phyloP scores from a whole-genome alignment of 495 filamentous ascomycete species.

The Hyphodiscus hymeniophilus region DNA sequence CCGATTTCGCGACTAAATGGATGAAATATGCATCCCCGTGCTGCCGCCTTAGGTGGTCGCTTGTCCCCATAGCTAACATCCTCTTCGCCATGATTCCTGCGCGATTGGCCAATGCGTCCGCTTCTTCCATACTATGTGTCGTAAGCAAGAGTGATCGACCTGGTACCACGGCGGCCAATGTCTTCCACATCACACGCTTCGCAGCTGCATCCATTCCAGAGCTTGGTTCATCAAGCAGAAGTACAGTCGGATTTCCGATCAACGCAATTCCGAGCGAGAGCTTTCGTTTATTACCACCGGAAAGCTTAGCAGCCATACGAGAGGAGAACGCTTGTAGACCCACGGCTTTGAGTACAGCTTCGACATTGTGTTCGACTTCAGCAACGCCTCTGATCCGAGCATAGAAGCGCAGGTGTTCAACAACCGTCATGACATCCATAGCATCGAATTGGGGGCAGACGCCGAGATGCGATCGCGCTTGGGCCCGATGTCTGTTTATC shows the following conservation, averaged over 20 bases:
- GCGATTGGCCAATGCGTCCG: slow-evolving; percentile 60
- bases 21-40: slow-evolving; percentile 58
- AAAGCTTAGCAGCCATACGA: slow-evolving; percentile 57
- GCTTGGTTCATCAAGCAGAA: slow-evolving; percentile 64
- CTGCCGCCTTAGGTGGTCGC: slow-evolving; percentile 45
- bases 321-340: slow-evolving; percentile 49
- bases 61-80: slow-evolving; percentile 64
- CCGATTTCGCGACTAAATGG: slow-evolving; percentile 64
- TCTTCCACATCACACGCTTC: slow-evolving; percentile 71
- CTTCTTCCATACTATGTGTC: slow-evolving; percentile 79
- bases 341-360: slow-evolving; percentile 48
- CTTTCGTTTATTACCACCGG: slow-evolving; percentile 69
- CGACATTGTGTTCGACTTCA: slow-evolving; percentile 55
- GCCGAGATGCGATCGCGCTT: slow-evolving; percentile 63
- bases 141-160: slow-evolving; percentile 60
- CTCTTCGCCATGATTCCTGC: slow-evolving; percentile 63
- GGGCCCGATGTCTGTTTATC: slow-evolving; percentile 53
- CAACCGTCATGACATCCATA: slow-evolving; percentile 61
- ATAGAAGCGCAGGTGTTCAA: slow-evolving; percentile 68
- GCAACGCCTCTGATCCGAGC: slow-evolving; percentile 60
- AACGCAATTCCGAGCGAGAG: slow-evolving; percentile 66
- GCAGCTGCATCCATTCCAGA: slow-evolving; percentile 65
- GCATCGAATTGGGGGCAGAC: slow-evolving; percentile 71
- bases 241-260: slow-evolving; percentile 65
- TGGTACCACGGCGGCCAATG: slow-evolving; percentile 45